Base-by-base conservation (phyloP, 192 early-diverging fungal species). In the Coemansia sp. region DNA sequence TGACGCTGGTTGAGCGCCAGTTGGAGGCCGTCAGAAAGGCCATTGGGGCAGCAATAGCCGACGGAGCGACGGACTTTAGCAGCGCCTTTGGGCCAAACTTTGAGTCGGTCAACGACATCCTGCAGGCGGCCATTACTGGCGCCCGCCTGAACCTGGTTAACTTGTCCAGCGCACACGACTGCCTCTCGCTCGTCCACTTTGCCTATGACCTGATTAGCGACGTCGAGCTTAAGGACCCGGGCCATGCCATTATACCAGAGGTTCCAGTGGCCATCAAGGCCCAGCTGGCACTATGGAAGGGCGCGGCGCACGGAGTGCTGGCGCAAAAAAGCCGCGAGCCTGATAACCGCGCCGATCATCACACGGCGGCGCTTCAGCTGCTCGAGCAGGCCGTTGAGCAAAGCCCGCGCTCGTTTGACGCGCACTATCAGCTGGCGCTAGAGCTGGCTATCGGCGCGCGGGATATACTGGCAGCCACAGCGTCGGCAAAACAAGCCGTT, bases 371-470 rank as follows among this genome's bases (percentile, higher is more conserved):
- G 6, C 56, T 90, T 12, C 65, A 83, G 25, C 77, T 79, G 9
- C 76, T 92, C 2, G 73, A 72, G 9, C 70, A 80, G 31, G 84
- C 92, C 11, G 78, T 81, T 4, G 74, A 84, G 27, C 68, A 86
- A 31, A 70, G 76, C 35, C 83, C 91, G 1, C 67, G 77, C 7
- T 56, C 66, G 24, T 84, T 84, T 59, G 89, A 92, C 17, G 68
- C 84, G 1, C 84, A 89, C 39, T 92, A 91, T 64, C 85, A 89
- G 39, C 78, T 90, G 22, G 89, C 89, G 0, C 77, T 89, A 2
- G 89, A 92, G 79, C 85, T 86, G 32, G 91, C 91, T 6, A 73
- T 87, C 24, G 89, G 86, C 62, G 67, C 76, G 1, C 85, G 89
- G 17, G 85, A 91, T 35, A 81, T 89, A 24, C 32, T 73, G 6